Evolutionary conservation across 129 eudicot species (phyloP).

Genomic region (Sambucus nigra): DNA sequence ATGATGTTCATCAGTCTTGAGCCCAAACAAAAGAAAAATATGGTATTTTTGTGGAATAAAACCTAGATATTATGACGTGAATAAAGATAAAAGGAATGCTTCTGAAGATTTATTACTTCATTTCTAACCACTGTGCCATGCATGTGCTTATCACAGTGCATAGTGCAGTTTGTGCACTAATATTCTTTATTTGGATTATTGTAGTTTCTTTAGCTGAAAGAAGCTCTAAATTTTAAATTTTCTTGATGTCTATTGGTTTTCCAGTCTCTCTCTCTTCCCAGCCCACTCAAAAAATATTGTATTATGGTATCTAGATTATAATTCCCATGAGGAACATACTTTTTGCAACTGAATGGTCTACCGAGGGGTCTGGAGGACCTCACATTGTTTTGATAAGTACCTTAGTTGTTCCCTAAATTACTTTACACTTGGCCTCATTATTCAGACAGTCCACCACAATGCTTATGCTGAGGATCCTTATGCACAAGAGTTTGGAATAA

Average conservation of each 20-base stretch:
- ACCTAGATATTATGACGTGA: too few relatives aligned
- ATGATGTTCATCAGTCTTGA: too few relatives aligned
- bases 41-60: neutral
- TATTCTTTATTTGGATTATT: neutral
- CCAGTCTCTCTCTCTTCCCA: neutral
- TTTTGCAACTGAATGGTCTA: neutral
- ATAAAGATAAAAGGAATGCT: too few relatives aligned
- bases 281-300: neutral
- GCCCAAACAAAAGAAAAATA: too few relatives aligned
- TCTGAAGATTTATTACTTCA: too few relatives aligned
- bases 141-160: too few relatives aligned
- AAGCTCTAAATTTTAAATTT: neutral
- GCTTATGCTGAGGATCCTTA: conserved; percentile 77
- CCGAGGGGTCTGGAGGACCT: neutral
- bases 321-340: neutral
- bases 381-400: neutral
- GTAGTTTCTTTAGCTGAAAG: too few relatives aligned
- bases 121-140: too few relatives aligned
- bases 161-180: too few relatives aligned
- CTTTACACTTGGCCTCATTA: conserved; percentile 3
- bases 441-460: conserved; percentile 79
- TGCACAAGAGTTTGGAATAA: conserved; percentile 88
- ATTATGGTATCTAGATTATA: neutral
- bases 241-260: neutral
- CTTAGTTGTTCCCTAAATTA: too few relatives aligned